These are phyloP conservation scores for Lantana camara DNA, from an alignment of 257 asterid species.

Conservation along the genomic window DNA sequence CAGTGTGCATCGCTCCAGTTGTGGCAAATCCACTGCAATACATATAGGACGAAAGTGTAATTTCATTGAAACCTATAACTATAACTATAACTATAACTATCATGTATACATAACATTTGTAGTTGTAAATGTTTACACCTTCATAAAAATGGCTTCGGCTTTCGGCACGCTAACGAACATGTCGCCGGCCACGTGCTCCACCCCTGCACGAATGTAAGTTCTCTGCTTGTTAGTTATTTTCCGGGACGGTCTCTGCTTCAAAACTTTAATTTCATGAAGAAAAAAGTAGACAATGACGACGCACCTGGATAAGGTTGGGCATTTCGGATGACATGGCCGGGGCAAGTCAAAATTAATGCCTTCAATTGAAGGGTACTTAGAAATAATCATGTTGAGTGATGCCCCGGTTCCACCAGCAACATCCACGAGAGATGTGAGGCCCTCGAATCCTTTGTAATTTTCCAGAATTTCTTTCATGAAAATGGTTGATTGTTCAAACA, in stretches of 20 bases:
- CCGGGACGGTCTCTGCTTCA: too few relatives aligned
- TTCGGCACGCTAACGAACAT: slow-evolving; percentile 69
- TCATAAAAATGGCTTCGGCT: slow-evolving; percentile 68
- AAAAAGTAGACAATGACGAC: too few relatives aligned
- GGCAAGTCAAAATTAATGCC: slow-evolving; percentile 29
- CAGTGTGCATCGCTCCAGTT: slow-evolving; percentile 64
- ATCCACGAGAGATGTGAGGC: slow-evolving; percentile 24
- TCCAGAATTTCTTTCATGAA: slow-evolving; percentile 15
- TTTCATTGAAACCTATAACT: too few relatives aligned
- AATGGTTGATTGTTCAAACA: slow-evolving; percentile 2
- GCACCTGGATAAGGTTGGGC: slow-evolving; percentile 27
- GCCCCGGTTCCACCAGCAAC: slow-evolving; percentile 27
- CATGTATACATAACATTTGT: too few relatives aligned
- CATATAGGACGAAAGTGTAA: neutral
- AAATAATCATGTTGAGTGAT: slow-evolving; percentile 6
- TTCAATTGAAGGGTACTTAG: slow-evolving; percentile 22
- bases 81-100: too few relatives aligned
- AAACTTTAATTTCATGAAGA: too few relatives aligned
- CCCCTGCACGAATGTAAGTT: too few relatives aligned
- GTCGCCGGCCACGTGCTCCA: slow-evolving; percentile 67
- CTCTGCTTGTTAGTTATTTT: too few relatives aligned
- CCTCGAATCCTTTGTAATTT: slow-evolving; percentile 26
- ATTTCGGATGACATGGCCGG: slow-evolving; percentile 8
- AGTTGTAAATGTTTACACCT: too few relatives aligned
- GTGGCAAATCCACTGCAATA: slow-evolving; percentile 58